Evolutionary conservation across 2,329 filamentous ascomycete species (phyloP), one percentile per base, ranked within the genome.

Genomic region (Elsinoe ampelina): DNA sequence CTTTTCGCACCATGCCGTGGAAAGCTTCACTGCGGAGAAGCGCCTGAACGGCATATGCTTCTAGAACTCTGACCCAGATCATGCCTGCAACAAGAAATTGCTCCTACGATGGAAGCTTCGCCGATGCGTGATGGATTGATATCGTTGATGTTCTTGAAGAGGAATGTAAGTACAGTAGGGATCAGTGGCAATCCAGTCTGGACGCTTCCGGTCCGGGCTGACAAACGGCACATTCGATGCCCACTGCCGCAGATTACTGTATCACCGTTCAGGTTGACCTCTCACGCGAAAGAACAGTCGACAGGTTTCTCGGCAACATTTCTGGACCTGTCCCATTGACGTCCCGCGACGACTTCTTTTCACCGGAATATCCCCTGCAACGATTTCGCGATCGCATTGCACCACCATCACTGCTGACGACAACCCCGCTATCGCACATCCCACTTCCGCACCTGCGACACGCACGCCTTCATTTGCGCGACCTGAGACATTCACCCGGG

Each of bases 1-100:
- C 71, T 57, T 72, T 73, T 20, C 76, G 73, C 15, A 82, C 77
- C 22, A 64, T 71, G 55, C 75, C 72, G 63, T 82, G 80, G 70
- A 82, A 83, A 35, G 72, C 66, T 2, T 77, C 77, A 55, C 77
- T 80, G 55, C 70, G 68, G 41, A 82, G 72, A 56, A 83, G 75
- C 72, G 79, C 64, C 39, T 65, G 61, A 7, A 60, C 59, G 54
- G 59, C 54, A 55, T 15, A 45, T 41, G 20, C 54, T 34, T 22
- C 43, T 19, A 38, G 15, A 17, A 38, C 43, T 57, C 43, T 54
- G 45, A 39, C 19, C 54, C 34, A 57, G n/a, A 48, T 43, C 22
- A 55, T 51, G 30, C 3, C 7, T 11, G 15, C 15, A 17, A 35
- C 34, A 15, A 17, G 7, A 6, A 10, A 35, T 1, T 2, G 30